These are phyloP conservation scores for Mycosphaerelloides madeirae DNA, from an alignment of 2,329 filamentous ascomycete genomes.

Conservation along the genomic window DNA sequence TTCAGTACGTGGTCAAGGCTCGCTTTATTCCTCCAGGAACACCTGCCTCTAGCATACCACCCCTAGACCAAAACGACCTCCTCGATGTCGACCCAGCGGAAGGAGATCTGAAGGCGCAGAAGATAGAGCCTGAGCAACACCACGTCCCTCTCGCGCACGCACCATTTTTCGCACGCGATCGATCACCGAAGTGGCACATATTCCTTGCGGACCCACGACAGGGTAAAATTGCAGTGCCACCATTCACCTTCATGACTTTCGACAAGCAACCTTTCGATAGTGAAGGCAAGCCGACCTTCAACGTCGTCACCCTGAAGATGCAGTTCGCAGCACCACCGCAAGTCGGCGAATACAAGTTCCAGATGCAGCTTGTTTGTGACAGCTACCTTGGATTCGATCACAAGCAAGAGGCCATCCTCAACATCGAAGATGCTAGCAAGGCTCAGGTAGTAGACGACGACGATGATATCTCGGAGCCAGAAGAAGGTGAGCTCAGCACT, in stretches of 20 bases:
- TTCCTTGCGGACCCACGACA: constrained; percentile 93
- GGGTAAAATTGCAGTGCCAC: constrained; percentile 92
- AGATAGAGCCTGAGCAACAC: constrained; percentile 63
- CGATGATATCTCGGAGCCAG: constrained; percentile 95
- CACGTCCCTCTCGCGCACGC: constrained; percentile 83
- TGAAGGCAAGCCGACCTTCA: constrained; percentile 77
- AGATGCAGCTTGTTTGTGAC: constrained; percentile 89
- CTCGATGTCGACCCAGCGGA: constrained; percentile 90
- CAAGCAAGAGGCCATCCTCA: constrained; percentile 82
- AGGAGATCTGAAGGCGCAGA: constrained; percentile 76
- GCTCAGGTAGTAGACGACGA: constrained; percentile 66
- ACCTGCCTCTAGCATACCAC: constrained; percentile 59
- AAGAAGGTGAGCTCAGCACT: constrained; percentile 68
- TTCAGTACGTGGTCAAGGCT: constrained; percentile 91
- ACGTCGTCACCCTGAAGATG: constrained; percentile 93
- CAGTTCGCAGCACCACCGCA: constrained; percentile 94
- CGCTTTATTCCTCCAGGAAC: constrained; percentile 87
- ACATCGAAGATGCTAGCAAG: constrained; percentile 84
- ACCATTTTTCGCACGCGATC: constrained; percentile 83
- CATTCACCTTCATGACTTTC: constrained; percentile 90
- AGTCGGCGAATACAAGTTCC: constrained; percentile 87
- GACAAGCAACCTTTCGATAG: constrained; percentile 81
- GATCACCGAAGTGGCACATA: constrained; percentile 86
- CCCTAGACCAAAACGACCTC: constrained; percentile 71
- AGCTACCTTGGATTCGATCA: constrained; percentile 92